Percentiles rank a stretch among this genome's conserved stretches.
Conservation (phyloP, 768 basidiomycete genomes). For the Leccinum broughii region DNA sequence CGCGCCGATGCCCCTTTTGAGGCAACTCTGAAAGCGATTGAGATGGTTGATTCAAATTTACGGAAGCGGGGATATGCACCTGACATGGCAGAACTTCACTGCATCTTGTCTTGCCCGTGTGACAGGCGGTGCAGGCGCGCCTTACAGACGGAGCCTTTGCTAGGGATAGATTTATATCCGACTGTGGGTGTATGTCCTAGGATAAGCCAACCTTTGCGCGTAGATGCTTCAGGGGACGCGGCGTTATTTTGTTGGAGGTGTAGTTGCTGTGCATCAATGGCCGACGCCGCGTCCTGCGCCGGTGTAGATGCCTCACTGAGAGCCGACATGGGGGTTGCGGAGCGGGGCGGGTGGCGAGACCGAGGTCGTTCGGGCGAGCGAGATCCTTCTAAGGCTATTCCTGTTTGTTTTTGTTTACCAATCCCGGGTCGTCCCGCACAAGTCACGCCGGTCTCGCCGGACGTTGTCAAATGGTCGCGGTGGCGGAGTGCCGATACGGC, state of each 20-base stretch:
- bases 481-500: not conserved
- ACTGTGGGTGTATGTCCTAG: slow-evolving; percentile 5
- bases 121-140: slow-evolving; percentile 78
- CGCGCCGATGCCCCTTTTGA: slow-evolving; percentile 74
- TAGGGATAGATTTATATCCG: slow-evolving; percentile 30
- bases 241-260: slow-evolving; percentile 41
- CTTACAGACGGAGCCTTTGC: slow-evolving; percentile 82
- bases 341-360: slow-evolving; percentile 34
- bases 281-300: slow-evolving; percentile 60
- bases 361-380: slow-evolving; percentile 29
- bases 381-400: slow-evolving; percentile 25
- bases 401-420: slow-evolving; percentile 30
- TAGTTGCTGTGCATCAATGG: slow-evolving; percentile 59
- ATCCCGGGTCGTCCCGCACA: slow-evolving; percentile 22
- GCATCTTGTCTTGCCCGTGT: slow-evolving; percentile 81
- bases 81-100: slow-evolving; percentile 83
- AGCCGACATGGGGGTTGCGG: slow-evolving; percentile 69
- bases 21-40: slow-evolving; percentile 57
- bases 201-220: slow-evolving; percentile 60
- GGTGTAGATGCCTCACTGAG: slow-evolving; percentile 69
- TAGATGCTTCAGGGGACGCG: slow-evolving; percentile 31
- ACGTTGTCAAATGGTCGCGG: not conserved
- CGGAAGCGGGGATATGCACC: slow-evolving; percentile 39
- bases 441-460: slow-evolving; percentile 9
- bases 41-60: slow-evolving; percentile 9